phyloP scores from a whole-genome alignment of 805 yeast genomes.

The Limtongozyma cylindracea region DNA sequence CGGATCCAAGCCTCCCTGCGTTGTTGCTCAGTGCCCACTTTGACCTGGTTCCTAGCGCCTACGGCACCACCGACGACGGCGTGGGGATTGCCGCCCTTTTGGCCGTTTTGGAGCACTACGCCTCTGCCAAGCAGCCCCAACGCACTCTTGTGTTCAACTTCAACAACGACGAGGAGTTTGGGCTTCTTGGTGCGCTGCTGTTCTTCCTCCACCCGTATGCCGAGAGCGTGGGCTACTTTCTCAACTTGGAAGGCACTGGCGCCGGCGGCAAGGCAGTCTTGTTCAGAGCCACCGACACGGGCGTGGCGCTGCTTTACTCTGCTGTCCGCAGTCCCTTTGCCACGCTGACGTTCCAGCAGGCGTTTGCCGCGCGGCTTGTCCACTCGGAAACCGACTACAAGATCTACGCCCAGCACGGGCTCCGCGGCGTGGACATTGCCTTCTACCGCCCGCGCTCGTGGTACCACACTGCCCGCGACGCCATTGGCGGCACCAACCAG shows the following conservation, averaged over 20 bases:
- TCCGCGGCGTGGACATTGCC: slow-evolving; percentile 77
- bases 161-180: slow-evolving; percentile 79
- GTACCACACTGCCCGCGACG: slow-evolving; percentile 62
- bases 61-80: slow-evolving; percentile 85
- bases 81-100: slow-evolving; percentile 66
- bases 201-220: slow-evolving; percentile 58
- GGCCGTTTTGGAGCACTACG: slow-evolving; percentile 32
- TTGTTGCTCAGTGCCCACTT: slow-evolving; percentile 64
- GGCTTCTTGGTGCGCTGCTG: slow-evolving; percentile 56
- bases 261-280: slow-evolving; percentile 69
- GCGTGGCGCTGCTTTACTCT: slow-evolving; percentile 30
- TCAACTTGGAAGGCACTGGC: slow-evolving; percentile 84
- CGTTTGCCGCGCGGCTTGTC: slow-evolving; percentile 47
- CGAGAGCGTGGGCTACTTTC: slow-evolving; percentile 28
- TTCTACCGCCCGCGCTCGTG: slow-evolving; percentile 66
- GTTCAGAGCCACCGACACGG: slow-evolving; percentile 65
- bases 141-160: slow-evolving; percentile 64
- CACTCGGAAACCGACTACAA: slow-evolving; percentile 72
- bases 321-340: slow-evolving; percentile 50
- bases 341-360: slow-evolving; percentile 62
- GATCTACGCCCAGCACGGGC: slow-evolving; percentile 35
- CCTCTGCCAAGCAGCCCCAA: slow-evolving; percentile 20
- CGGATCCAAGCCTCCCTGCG: slow-evolving; percentile 30
- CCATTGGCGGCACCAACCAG: slow-evolving; percentile 32
- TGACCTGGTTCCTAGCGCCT: slow-evolving; percentile 72